Evolutionary conservation across 2,329 filamentous ascomycete genomes (phyloP), one percentile per base, ranked within the genome.

Genomic region (Pestalotiopsis fici): DNA sequence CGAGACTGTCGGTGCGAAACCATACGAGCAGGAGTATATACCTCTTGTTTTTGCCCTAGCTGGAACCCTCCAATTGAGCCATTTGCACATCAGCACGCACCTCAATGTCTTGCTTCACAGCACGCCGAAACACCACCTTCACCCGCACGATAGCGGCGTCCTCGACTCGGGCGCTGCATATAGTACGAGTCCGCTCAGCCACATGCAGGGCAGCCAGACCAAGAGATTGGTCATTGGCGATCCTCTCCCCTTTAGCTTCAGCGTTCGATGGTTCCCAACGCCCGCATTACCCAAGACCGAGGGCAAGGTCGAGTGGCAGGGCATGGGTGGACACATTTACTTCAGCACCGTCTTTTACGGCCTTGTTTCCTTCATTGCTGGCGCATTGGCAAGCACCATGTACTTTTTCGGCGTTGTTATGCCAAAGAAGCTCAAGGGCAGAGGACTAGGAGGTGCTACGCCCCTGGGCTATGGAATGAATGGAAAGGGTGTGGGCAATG

Each of bases 161-260:
- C 87, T 97, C 55, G 93, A 97, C 75, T 95, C 93, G 18, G 95
- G 91, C 25, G 90, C 93, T 3, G 95, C 95, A 5, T 98, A 99
- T 81, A 93, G 90, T 71, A 91, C 95, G 2, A 92, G 91, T 18
- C 89, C 92, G 23, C 84, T 93, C 43, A 87, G 88, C 70, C 86
- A 90, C 72, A 84, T 87, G 75, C 81, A 83, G 12, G 84, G 84
- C 13, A 82, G 83, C 69, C 74, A 84, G 74, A 83, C 81, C 59
- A 86, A 82, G 85, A 90, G 90, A 74, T 87, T 98, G 60, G 88
- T 98, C 37, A 97, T 98, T 71, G 95, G 95, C 13, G 95, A 98
- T 78, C 88, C 92, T 4, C 79, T 98, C 67, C 91, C 93, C 0
- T 83, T 98, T 72, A 86, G 85, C 57, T 93, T 98, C 74, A 92